phyloP scores from a whole-genome alignment of 1,284 basidiomycete genomes.

The Stereum hirsutum region DNA sequence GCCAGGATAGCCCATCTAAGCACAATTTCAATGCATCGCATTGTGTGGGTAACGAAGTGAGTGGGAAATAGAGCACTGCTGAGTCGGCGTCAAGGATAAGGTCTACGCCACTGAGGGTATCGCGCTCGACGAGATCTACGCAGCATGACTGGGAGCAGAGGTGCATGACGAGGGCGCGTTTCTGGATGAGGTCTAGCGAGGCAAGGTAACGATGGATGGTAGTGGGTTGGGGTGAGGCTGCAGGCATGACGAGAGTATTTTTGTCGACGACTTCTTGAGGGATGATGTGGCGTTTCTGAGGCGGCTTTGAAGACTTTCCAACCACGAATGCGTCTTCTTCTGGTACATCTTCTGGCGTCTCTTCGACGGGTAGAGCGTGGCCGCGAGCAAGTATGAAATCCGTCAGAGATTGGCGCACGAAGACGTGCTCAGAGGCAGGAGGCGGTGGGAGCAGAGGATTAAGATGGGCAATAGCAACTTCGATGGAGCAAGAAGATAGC shows the following conservation, averaged over 20 bases:
- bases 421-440: neutral
- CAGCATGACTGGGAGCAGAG: conserved; percentile 34
- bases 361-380: neutral
- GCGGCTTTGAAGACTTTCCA: neutral
- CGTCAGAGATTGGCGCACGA: neutral
- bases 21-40: conserved; percentile 29
- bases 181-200: conserved; percentile 59
- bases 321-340: neutral
- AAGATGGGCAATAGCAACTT: too few relatives aligned
- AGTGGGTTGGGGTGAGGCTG: conserved; percentile 14
- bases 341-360: neutral
- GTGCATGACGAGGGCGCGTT: conserved; percentile 42
- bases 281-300: neutral
- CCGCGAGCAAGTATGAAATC: neutral
- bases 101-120: conserved; percentile 26
- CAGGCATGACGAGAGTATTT: neutral
- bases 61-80: conserved; percentile 43
- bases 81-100: conserved; percentile 26
- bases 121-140: conserved; percentile 54
- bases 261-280: conserved; percentile 2
- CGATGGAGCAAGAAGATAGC: too few relatives aligned
- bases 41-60: conserved; percentile 47
- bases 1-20: conserved; percentile 46
- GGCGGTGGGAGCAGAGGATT: too few relatives aligned
- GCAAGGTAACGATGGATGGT: conserved; percentile 56